phyloP scores from a whole-genome alignment of 805 yeast species.

The Groenewaldozyma salmanticensis region DNA sequence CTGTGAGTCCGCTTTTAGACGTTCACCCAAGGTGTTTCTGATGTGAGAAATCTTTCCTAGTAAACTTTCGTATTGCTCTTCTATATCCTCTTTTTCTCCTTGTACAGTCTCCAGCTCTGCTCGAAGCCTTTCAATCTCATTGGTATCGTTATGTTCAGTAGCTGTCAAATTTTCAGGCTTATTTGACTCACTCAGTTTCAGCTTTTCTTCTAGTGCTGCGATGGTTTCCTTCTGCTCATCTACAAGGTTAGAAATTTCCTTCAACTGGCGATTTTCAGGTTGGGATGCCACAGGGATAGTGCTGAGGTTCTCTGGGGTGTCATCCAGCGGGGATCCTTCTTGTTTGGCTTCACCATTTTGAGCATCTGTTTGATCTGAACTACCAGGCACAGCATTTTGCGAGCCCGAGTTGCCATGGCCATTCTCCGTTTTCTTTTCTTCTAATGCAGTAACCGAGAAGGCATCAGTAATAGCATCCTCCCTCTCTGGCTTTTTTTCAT shows the following conservation, averaged over 20 bases:
- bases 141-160: background rate
- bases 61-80: conserved; percentile 32
- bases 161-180: background rate
- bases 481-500: too few relatives aligned
- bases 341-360: background rate
- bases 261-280: too few relatives aligned
- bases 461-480: too few relatives aligned
- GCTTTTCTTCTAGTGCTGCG: conserved; percentile 3
- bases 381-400: too few relatives aligned
- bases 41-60: conserved; percentile 29
- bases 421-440: too few relatives aligned
- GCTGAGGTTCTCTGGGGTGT: background rate
- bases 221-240: conserved; percentile 7
- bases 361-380: too few relatives aligned
- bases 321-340: background rate
- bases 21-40: conserved; percentile 33
- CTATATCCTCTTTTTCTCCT: conserved; percentile 33
- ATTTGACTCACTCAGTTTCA: background rate
- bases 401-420: too few relatives aligned
- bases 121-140: conserved; percentile 40
- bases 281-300: background rate
- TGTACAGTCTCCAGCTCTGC: conserved; percentile 45
- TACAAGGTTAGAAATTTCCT: too few relatives aligned
- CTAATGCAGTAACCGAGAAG: too few relatives aligned
- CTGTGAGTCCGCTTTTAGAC: conserved; percentile 32